These are phyloP conservation scores for Peziza echinospora DNA, from an alignment of 495 filamentous ascomycete genomes.

Conservation along the genomic window DNA sequence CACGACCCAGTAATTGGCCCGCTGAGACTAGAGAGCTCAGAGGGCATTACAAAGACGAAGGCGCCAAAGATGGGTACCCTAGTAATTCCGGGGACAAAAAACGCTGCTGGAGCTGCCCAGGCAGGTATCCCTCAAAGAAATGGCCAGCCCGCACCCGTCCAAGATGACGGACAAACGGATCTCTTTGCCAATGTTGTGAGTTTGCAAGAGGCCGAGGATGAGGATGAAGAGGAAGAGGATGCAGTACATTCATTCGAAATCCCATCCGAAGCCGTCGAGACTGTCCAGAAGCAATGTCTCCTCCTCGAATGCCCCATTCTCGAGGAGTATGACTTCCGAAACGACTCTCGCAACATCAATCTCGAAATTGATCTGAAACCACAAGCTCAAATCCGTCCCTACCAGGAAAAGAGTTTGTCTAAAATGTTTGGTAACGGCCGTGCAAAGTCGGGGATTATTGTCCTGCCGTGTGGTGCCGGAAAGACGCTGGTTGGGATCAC, in stretches of 20 bases:
- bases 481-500: slow-evolving; percentile 97
- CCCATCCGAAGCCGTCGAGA: slow-evolving; percentile 48
- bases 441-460: slow-evolving; percentile 92
- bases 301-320: slow-evolving; percentile 69
- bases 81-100: slow-evolving; percentile 85
- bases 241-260: slow-evolving; percentile 96
- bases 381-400: slow-evolving; percentile 63
- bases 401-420: slow-evolving; percentile 89
- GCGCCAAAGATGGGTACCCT: slow-evolving; percentile 77
- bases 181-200: slow-evolving; percentile 32
- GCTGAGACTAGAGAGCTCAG: slow-evolving; percentile 33
- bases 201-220: slow-evolving; percentile 47
- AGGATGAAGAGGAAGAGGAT: slow-evolving; percentile 72
- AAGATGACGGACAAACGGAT: slow-evolving; percentile 29
- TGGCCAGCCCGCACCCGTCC: slow-evolving; percentile 9
- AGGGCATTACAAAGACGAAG: slow-evolving; percentile 52
- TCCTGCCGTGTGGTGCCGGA: slow-evolving; percentile 86
- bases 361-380: slow-evolving; percentile 81
- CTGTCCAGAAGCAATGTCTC: slow-evolving; percentile 73
- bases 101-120: slow-evolving; percentile 68
- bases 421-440: slow-evolving; percentile 99
- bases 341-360: slow-evolving; percentile 70
- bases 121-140: slow-evolving; percentile 24
- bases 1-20: slow-evolving; percentile 48
- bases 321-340: slow-evolving; percentile 96